These are phyloP conservation scores for Ambrosia artemisiifolia DNA, from an alignment of 129 eudicot genomes.

Conservation along the genomic window DNA sequence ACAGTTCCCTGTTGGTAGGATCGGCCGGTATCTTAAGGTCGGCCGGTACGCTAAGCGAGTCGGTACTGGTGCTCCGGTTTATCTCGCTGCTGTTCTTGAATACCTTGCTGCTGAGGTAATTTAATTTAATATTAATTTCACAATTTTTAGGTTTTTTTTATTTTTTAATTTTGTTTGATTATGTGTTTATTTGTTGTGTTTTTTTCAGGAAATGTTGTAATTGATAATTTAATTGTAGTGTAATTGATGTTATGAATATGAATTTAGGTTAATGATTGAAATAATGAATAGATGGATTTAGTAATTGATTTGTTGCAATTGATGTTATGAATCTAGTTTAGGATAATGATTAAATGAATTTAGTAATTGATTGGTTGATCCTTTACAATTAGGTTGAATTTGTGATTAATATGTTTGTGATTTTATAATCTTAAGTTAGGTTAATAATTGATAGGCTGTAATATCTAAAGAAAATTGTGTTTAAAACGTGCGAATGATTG, in stretches of 20 bases:
- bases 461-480: not conserved
- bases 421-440: no score
- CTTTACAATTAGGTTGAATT: no score
- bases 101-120: constrained; percentile 72
- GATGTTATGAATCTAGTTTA: not conserved
- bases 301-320: not conserved
- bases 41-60: constrained; percentile 53
- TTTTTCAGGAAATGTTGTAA: not conserved
- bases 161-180: not conserved
- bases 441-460: not conserved
- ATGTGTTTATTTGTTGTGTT: not conserved
- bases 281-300: not conserved
- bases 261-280: no score
- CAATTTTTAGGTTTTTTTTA: no score
- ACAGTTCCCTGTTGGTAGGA: constrained; percentile 64
- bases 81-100: constrained; percentile 61
- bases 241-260: not conserved
- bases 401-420: no score
- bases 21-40: constrained; percentile 53
- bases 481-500: not conserved
- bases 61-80: constrained; percentile 62
- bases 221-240: not conserved
- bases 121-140: not conserved
- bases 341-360: no score
- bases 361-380: no score